A percentile compares a stretch with the other conserved stretches of the same genome.
These are phyloP conservation scores for Kazachstania africana DNA, from an alignment of 805 yeast species.

Conservation along the genomic window DNA sequence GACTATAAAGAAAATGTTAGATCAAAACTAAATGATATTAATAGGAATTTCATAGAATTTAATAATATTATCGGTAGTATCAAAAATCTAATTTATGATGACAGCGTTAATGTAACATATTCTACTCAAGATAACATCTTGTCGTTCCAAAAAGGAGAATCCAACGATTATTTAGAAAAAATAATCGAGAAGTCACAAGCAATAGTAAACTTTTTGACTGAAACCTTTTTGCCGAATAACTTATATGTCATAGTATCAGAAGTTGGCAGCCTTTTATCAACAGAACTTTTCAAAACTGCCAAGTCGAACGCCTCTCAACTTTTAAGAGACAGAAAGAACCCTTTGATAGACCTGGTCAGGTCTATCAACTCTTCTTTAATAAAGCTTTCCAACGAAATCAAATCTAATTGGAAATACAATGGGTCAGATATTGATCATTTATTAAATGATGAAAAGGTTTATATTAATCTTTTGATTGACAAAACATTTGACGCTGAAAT, in stretches of 20 bases:
- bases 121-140: not conserved
- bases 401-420: slow-evolving; percentile 9
- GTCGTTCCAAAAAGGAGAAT: too few relatives aligned
- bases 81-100: slow-evolving; percentile 12
- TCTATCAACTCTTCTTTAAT: slow-evolving; percentile 6
- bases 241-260: not conserved
- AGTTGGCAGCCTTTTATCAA: slow-evolving; percentile 12
- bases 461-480: slow-evolving; percentile 17
- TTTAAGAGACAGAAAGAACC: slow-evolving; percentile 6
- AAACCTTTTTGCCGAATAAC: not conserved
- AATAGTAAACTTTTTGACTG: slow-evolving; percentile 4
- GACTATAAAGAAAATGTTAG: slow-evolving; percentile 14
- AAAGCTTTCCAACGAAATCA: slow-evolving; percentile 4
- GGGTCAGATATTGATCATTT: slow-evolving; percentile 10
- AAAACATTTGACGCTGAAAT: slow-evolving; percentile 12
- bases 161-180: not conserved
- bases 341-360: slow-evolving; percentile 4
- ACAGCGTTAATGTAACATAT: not conserved
- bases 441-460: slow-evolving; percentile 14
- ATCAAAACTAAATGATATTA: slow-evolving; percentile 7
- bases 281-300: slow-evolving; percentile 16
- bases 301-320: slow-evolving; percentile 13
- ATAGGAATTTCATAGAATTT: slow-evolving; percentile 10
- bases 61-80: slow-evolving; percentile 5
- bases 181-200: slow-evolving; percentile 5